Evolutionary conservation across 2,329 filamentous ascomycete genomes (phyloP).

Genomic region (Emericellopsis cladophorae): DNA sequence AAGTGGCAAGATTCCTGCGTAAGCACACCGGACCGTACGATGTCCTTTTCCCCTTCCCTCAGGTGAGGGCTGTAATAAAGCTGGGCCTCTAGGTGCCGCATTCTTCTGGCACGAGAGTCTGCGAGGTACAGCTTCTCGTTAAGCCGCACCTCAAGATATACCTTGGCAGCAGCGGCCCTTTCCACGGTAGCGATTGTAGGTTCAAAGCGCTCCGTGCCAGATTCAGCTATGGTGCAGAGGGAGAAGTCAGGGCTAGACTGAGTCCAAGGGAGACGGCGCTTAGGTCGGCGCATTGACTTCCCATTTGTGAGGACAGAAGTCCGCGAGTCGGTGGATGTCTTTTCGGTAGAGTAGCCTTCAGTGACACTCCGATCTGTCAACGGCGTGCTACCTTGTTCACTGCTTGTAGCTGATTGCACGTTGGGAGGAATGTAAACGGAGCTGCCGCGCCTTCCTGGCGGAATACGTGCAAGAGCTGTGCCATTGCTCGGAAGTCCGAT

Average conservation of each 20-base stretch:
- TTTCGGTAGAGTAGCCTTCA: constrained; percentile 14
- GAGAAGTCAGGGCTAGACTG: constrained; percentile 20
- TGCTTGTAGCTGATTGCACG: constrained; percentile 7
- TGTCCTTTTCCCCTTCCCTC: constrained; percentile 39
- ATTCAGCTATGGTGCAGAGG: constrained; percentile 21
- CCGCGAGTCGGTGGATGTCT: constrained; percentile 20
- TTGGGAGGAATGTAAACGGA: constrained; percentile 12
- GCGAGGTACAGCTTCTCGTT: constrained; percentile 49
- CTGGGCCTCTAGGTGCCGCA: constrained; percentile 26
- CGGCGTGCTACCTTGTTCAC: constrained; percentile 3
- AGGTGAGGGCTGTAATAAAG: constrained; percentile 43
- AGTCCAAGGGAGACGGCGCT: constrained; percentile 12
- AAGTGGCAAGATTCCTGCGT: constrained; percentile 61
- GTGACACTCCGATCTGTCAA: background rate
- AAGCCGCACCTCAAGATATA: constrained; percentile 78
- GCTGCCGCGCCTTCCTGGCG: constrained; percentile 8
- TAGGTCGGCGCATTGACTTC: too few species aligned
- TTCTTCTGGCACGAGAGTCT: constrained; percentile 14
- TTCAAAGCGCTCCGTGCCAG: constrained; percentile 9
- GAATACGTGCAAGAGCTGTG: constrained; percentile 14
- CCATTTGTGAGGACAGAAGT: background rate
- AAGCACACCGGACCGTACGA: constrained; percentile 45
- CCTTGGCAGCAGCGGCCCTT: constrained; percentile 65
- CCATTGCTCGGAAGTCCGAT: constrained; percentile 11
- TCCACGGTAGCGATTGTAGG: constrained; percentile 53